These are phyloP conservation scores for Alternaria viburni DNA, from an alignment of 2,329 filamentous ascomycete species.

Conservation along the genomic window DNA sequence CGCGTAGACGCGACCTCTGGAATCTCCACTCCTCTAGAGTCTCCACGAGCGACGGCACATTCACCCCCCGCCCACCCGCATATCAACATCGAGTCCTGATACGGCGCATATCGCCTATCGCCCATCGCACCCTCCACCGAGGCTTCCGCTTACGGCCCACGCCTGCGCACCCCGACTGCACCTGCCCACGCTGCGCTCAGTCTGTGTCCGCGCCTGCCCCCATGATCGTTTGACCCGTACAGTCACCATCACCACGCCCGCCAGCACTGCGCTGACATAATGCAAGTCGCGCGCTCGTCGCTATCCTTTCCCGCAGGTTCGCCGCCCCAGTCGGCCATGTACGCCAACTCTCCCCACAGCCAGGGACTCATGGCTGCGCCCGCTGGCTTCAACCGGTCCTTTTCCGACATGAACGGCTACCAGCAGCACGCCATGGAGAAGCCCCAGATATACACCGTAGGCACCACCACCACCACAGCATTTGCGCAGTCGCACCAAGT, in stretches of 20 bases:
- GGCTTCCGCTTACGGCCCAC: neutral
- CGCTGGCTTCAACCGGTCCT: slow-evolving; percentile 46
- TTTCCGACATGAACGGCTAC: slow-evolving; percentile 46
- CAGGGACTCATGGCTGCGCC: slow-evolving; percentile 45
- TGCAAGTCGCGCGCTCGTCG: slow-evolving; percentile 45
- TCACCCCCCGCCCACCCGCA: slow-evolving; percentile 21
- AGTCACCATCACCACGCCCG: slow-evolving; percentile 11
- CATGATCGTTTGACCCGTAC: slow-evolving; percentile 26
- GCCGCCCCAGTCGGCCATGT: slow-evolving; percentile 42
- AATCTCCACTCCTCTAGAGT: slow-evolving; percentile 20
- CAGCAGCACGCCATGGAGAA: slow-evolving; percentile 50
- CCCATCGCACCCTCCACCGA: neutral
- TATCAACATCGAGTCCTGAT: neutral
- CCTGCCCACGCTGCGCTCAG: neutral
- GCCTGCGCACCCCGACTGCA: neutral
- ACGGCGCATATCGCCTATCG: slow-evolving; percentile 1
- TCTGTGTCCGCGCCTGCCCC: slow-evolving; percentile 8
- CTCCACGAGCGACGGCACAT: slow-evolving; percentile 23
- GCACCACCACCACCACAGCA: slow-evolving; percentile 44
- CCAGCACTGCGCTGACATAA: slow-evolving; percentile 29
- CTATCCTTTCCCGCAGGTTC: slow-evolving; percentile 36
- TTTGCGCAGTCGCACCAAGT: slow-evolving; percentile 71
- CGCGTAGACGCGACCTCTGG: slow-evolving; percentile 24
- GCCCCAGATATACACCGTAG: slow-evolving; percentile 59
- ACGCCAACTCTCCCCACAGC: slow-evolving; percentile 37